Percentiles rank a stretch among this genome's conserved stretches.
Conservation (phyloP, 179 eudicot genomes). For the Nepenthes alata region DNA sequence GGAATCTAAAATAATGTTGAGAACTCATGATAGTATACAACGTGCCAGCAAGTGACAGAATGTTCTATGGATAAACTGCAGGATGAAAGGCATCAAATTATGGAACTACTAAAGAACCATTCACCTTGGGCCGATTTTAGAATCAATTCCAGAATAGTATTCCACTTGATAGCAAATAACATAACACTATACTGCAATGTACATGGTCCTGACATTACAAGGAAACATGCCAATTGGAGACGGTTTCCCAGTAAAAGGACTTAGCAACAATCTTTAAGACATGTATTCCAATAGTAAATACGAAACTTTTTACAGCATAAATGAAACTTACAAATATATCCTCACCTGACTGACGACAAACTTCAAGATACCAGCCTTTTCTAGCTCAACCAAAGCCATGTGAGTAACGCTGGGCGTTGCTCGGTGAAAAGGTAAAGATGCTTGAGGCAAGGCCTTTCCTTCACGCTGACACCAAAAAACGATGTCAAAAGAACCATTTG, state of each 20-base stretch:
- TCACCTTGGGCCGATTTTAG: too few species aligned
- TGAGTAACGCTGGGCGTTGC: constrained; percentile 91
- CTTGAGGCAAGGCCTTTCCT: constrained; percentile 77
- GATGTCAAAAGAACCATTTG: background rate
- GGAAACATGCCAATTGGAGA: background rate
- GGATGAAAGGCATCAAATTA: too few species aligned
- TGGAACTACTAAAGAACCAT: too few species aligned
- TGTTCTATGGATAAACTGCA: too few species aligned
- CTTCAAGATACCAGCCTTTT: constrained; percentile 77
- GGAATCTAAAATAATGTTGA: too few species aligned
- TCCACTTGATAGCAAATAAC: too few species aligned
- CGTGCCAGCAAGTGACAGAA: too few species aligned
- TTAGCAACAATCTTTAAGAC: background rate
- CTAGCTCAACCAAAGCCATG: constrained; percentile 90
- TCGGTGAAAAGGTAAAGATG: constrained; percentile 88
- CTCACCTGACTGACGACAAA: constrained; percentile 87
- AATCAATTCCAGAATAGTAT: too few species aligned
- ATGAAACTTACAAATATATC: background rate
- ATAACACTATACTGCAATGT: too few species aligned
- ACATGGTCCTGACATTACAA: background rate
- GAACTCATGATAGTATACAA: too few species aligned
- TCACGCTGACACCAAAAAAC: constrained; percentile 31
- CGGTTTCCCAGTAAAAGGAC: background rate
- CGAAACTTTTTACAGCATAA: too few species aligned
- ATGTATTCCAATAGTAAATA: background rate